These are phyloP conservation scores for Paecilomyces fulvus DNA, from an alignment of 2,329 filamentous ascomycete genomes.

Conservation along the genomic window DNA sequence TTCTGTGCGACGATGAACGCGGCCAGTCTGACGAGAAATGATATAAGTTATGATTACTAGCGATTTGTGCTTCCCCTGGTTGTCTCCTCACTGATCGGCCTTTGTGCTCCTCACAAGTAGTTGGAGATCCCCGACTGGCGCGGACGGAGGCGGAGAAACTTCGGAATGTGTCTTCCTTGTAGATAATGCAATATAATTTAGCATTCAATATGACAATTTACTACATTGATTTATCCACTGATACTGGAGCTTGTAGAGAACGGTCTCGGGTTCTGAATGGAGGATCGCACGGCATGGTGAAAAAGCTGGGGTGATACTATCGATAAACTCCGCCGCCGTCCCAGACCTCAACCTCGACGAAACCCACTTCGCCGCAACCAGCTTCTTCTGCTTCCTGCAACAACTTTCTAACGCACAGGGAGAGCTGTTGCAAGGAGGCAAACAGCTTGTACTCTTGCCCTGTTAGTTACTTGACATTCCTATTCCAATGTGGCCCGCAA, in stretches of 20 bases:
- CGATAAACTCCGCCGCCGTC: slow-evolving; percentile 1
- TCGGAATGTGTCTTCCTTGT: neutral
- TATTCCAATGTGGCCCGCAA: slow-evolving; percentile 30
- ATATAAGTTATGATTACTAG: neutral
- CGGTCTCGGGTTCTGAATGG: neutral
- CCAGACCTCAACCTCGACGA: neutral
- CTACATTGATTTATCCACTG: neutral
- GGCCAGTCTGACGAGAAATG: neutral
- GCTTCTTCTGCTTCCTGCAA: neutral
- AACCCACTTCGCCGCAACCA: neutral
- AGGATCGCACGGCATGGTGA: neutral
- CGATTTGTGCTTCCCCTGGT: neutral
- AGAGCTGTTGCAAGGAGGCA: neutral
- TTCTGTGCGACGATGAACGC: neutral
- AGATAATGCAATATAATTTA: neutral
- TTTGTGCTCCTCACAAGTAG: neutral
- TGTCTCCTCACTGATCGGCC: neutral
- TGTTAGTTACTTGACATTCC: slow-evolving; percentile 1
- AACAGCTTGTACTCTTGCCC: neutral
- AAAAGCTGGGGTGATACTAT: slow-evolving; percentile 1
- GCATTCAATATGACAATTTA: neutral
- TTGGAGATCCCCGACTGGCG: neutral
- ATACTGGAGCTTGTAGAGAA: neutral
- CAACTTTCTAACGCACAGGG: neutral
- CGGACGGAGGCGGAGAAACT: neutral